phyloP scores from a whole-genome alignment of 352 stramenopile genomes.

The Phytophthora meadii region DNA sequence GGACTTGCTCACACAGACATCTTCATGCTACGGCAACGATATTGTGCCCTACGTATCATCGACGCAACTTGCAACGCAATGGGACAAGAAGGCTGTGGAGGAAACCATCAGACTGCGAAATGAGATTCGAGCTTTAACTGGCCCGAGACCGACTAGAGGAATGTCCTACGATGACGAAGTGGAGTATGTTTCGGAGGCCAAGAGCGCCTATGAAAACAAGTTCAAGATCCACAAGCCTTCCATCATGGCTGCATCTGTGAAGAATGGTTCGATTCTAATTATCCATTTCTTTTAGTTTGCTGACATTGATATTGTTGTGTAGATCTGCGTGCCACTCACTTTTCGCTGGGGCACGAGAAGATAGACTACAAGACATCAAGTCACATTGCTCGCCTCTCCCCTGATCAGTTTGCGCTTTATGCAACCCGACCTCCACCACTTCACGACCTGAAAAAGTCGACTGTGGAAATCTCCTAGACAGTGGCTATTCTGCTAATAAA shows the following conservation, averaged over 20 bases:
- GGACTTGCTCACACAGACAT: constrained; percentile 68
- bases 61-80: constrained; percentile 74
- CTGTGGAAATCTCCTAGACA: constrained; percentile 63
- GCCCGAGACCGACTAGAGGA: constrained; percentile 54
- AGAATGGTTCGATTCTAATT: constrained; percentile 57
- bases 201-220: constrained; percentile 78
- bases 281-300: constrained; percentile 1
- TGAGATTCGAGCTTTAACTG: constrained; percentile 71
- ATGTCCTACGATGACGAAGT: constrained; percentile 85
- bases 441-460: constrained; percentile 76
- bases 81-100: constrained; percentile 57
- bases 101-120: constrained; percentile 71
- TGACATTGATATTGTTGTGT: constrained; percentile 8
- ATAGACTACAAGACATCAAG: constrained; percentile 78
- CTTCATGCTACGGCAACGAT: constrained; percentile 61
- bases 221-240: constrained; percentile 74
- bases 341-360: constrained; percentile 67
- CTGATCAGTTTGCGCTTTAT: constrained; percentile 69
- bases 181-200: constrained; percentile 80
- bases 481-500: background rate
- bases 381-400: constrained; percentile 58
- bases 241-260: constrained; percentile 76
- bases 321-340: constrained; percentile 86
- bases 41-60: constrained; percentile 63
- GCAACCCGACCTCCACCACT: constrained; percentile 48